Conservation (phyloP, 257 asterid genomes). For the Verbena officinalis region DNA sequence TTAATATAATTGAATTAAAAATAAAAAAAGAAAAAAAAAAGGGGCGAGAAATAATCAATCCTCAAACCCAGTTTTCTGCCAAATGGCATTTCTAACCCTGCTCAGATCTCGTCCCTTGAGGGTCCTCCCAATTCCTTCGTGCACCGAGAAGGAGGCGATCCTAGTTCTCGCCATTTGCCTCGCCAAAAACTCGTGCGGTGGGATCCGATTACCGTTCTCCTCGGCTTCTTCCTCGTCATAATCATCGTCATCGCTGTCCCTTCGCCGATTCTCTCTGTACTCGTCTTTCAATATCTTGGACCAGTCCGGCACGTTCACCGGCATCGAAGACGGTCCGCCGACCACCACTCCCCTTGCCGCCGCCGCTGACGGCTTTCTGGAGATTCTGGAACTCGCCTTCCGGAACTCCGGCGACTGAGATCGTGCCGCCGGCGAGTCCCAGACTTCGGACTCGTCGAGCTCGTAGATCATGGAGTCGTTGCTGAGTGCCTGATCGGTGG, state of each 20-base stretch:
- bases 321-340: constrained; percentile 56
- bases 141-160: constrained; percentile 74
- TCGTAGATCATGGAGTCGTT: constrained; percentile 51
- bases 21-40: background rate
- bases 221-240: constrained; percentile 37
- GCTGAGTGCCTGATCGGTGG: constrained; percentile 29
- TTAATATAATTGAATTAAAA: background rate
- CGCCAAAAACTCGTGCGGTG: constrained; percentile 79
- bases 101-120: constrained; percentile 89
- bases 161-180: constrained; percentile 53
- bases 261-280: constrained; percentile 56
- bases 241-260: constrained; percentile 44
- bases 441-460: constrained; percentile 76
- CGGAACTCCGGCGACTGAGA: constrained; percentile 63
- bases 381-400: constrained; percentile 31
- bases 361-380: constrained; percentile 40
- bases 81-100: constrained; percentile 85
- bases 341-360: constrained; percentile 7
- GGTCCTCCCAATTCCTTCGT: constrained; percentile 86
- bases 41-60: constrained; percentile 43
- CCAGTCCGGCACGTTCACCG: constrained; percentile 92
- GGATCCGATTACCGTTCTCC: constrained; percentile 51
- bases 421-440: constrained; percentile 45
- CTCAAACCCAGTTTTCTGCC: constrained; percentile 83
- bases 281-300: constrained; percentile 82